A percentile compares a stretch with the other conserved stretches of the same genome.
phyloP scores from a whole-genome alignment of 495 filamentous ascomycete species.

The Penicillium manginii region DNA sequence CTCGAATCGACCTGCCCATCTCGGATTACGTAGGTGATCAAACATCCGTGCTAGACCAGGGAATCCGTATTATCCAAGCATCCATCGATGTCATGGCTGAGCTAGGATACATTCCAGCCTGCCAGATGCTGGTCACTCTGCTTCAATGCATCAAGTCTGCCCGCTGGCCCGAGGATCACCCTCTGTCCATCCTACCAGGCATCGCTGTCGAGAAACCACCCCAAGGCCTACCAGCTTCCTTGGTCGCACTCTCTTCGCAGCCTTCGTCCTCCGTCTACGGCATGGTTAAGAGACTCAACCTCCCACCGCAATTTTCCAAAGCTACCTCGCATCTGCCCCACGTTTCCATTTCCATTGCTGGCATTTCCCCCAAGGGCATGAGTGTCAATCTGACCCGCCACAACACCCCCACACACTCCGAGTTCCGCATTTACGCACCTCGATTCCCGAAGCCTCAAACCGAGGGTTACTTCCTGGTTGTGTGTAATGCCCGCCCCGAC shows the following conservation, averaged over 20 bases:
- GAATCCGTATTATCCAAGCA: slow-evolving; percentile 91
- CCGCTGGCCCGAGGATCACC: slow-evolving; percentile 83
- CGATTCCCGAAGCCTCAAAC: slow-evolving; percentile 92
- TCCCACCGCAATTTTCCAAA: slow-evolving; percentile 53
- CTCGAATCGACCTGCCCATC: slow-evolving; percentile 87
- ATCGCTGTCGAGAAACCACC: slow-evolving; percentile 51
- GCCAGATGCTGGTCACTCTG: slow-evolving; percentile 77
- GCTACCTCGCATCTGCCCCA: slow-evolving; percentile 66
- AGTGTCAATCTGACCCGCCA: slow-evolving; percentile 65
- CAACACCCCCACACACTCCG: slow-evolving; percentile 64
- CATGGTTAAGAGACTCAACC: slow-evolving; percentile 33
- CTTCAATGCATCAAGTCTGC: slow-evolving; percentile 92
- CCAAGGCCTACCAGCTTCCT: slow-evolving; percentile 24
- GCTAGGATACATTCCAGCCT: slow-evolving; percentile 74
- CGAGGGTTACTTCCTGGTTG: slow-evolving; percentile 88
- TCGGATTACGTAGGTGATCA: slow-evolving; percentile 97
- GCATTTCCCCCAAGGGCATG: slow-evolving; percentile 62
- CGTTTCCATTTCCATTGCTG: slow-evolving; percentile 63
- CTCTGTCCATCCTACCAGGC: slow-evolving; percentile 82
- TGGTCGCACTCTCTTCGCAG: slow-evolving; percentile 34
- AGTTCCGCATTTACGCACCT: slow-evolving; percentile 79
- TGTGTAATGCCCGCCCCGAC: slow-evolving; percentile 55
- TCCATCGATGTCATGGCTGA: slow-evolving; percentile 95
- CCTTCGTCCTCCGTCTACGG: slow-evolving; percentile 27
- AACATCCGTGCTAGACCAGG: slow-evolving; percentile 86